Evolutionary conservation across 2,329 filamentous ascomycete species (phyloP).

Genomic region (Monosporascus sp.): DNA sequence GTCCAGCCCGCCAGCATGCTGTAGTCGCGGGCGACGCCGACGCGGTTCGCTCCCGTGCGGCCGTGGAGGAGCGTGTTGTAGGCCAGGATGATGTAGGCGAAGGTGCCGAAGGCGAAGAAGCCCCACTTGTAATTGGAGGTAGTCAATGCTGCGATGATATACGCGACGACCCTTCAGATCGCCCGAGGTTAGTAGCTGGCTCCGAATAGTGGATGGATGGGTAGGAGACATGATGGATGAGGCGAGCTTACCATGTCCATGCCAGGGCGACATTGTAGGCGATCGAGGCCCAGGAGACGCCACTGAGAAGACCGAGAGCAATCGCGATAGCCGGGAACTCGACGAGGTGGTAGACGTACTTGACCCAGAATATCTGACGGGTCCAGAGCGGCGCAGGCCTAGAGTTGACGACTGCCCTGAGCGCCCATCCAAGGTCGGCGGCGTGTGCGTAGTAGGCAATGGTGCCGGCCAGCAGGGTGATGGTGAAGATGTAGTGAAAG

Average conservation of each 20-base stretch:
- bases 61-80: slow-evolving; percentile 36
- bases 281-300: slow-evolving; percentile 52
- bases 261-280: slow-evolving; percentile 42
- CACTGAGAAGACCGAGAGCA: slow-evolving; percentile 44
- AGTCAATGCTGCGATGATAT: slow-evolving; percentile 44
- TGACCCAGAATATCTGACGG: slow-evolving; percentile 50
- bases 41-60: slow-evolving; percentile 30
- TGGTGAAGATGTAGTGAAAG: slow-evolving; percentile 51
- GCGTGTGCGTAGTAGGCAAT: slow-evolving; percentile 48
- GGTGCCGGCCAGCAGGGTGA: slow-evolving; percentile 42
- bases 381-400: slow-evolving; percentile 21
- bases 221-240: neutral
- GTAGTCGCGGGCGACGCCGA: slow-evolving; percentile 41
- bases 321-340: slow-evolving; percentile 40
- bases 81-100: slow-evolving; percentile 41
- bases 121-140: slow-evolving; percentile 51
- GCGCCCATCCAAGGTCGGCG: slow-evolving; percentile 42
- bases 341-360: slow-evolving; percentile 49
- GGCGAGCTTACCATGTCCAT: slow-evolving; percentile 38
- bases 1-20: slow-evolving; percentile 38
- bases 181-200: no score
- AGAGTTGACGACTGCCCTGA: slow-evolving; percentile 31
- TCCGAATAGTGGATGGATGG: no score
- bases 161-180: slow-evolving; percentile 35
- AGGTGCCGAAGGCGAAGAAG: slow-evolving; percentile 47